These are phyloP conservation scores for Lachancea meyersii DNA, from an alignment of 805 yeast species.

Conservation along the genomic window DNA sequence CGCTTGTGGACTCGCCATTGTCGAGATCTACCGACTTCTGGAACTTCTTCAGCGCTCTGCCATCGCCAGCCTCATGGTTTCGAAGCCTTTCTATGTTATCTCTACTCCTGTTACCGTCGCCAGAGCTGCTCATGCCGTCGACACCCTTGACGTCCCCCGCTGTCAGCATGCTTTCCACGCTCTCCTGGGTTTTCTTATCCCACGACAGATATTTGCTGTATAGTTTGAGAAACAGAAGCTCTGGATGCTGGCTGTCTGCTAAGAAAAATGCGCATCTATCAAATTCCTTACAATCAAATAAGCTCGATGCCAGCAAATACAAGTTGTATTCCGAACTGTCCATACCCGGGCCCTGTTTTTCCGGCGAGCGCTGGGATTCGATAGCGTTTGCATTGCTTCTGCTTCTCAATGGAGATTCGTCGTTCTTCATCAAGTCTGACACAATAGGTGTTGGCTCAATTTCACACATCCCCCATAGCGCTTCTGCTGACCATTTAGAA, in stretches of 20 bases:
- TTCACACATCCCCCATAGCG: slow-evolving; percentile 51
- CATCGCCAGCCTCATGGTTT: slow-evolving; percentile 1
- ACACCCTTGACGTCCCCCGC: slow-evolving; percentile 10
- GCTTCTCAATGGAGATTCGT: slow-evolving; percentile 21
- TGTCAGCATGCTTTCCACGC: slow-evolving; percentile 58
- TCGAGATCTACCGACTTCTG: slow-evolving; percentile 11
- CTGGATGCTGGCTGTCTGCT: slow-evolving; percentile 44
- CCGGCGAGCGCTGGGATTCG: not conserved
- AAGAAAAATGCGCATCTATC: slow-evolving; percentile 65
- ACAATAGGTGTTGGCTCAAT: slow-evolving; percentile 4
- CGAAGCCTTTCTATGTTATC: not conserved
- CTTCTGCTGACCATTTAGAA: slow-evolving; percentile 83
- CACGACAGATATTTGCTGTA: slow-evolving; percentile 71
- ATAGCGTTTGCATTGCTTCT: slow-evolving; percentile 4
- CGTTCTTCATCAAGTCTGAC: slow-evolving; percentile 13
- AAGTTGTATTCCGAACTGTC: slow-evolving; percentile 36
- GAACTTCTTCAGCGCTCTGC: not conserved
- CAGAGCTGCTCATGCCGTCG: slow-evolving; percentile 10
- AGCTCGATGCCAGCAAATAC: slow-evolving; percentile 58
- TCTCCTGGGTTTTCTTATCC: slow-evolving; percentile 69
- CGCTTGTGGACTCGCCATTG: slow-evolving; percentile 23
- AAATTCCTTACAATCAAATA: slow-evolving; percentile 79
- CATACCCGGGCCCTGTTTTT: not conserved
- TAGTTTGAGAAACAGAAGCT: slow-evolving; percentile 50
- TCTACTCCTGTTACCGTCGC: slow-evolving; percentile 2